These are phyloP conservation scores for Inga leiocalycina DNA, from an alignment of 306 rosid species.

Conservation along the genomic window DNA sequence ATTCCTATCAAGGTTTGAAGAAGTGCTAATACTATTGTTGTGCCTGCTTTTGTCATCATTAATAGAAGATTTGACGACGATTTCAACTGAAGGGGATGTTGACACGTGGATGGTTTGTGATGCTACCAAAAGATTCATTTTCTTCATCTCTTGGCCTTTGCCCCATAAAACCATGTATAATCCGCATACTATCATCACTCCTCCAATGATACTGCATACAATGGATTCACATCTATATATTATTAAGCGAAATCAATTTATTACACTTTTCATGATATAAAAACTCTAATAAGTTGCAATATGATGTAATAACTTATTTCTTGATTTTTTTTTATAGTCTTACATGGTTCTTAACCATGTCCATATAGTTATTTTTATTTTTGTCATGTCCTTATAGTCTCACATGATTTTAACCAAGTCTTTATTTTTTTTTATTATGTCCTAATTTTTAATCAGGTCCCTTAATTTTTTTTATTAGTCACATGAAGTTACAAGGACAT, in stretches of 20 bases:
- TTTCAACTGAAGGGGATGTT: neutral
- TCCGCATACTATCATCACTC: constrained; percentile 43
- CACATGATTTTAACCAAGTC: too few relatives aligned
- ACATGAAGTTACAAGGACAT: too few relatives aligned
- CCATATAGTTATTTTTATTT: too few relatives aligned
- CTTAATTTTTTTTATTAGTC: too few relatives aligned
- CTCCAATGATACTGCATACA: constrained; percentile 44
- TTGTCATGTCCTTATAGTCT: too few relatives aligned
- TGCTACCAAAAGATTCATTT: neutral
- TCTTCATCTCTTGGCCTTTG: constrained; percentile 45
- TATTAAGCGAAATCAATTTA: neutral
- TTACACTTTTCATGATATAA: neutral
- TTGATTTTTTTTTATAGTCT: too few relatives aligned
- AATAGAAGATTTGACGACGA: neutral
- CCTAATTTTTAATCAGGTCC: too few relatives aligned
- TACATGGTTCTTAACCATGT: too few relatives aligned
- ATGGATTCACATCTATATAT: neutral
- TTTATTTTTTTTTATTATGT: too few relatives aligned
- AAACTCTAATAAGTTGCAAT: too few relatives aligned
- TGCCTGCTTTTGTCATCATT: neutral
- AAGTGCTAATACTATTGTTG: neutral
- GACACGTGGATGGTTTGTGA: neutral
- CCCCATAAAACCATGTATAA: constrained; percentile 54
- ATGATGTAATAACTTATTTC: too few relatives aligned
- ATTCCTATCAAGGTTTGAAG: neutral